Base-by-base conservation (phyloP, 352 stramenopile genomes). In the Pythium volutum region DNA sequence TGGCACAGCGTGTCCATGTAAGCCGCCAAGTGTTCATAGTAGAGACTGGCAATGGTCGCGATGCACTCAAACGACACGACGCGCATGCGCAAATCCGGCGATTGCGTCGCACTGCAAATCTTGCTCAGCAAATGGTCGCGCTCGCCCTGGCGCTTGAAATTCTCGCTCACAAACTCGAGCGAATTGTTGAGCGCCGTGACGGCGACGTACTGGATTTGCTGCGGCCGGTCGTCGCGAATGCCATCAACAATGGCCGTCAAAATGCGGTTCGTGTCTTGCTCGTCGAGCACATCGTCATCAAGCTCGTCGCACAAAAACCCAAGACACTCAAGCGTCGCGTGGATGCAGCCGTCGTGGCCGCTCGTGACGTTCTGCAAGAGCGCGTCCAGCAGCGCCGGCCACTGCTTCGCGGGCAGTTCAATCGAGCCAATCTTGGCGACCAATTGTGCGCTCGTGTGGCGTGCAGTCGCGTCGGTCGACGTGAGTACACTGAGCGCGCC, bases 1-100 rank as follows among this genome's bases (percentile, higher is more conserved):
- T 98, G 81, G 76, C 96, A 99, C n/a, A 99, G 64, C 18, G 87
- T 92, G 33, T 98, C 82, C 88, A 99, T 99, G 84, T 99, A 99
- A 31, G 90, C 79, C 18, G 81, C 70, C 8, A 99, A 73, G 62
- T 98, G 95, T 59, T 98, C 87, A 77, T 99, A 99, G 74, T 99
- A 99, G 29, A 98, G 79, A 50, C 88, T 90, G 2, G 96, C 94
- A 53, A 99, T 95, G 23, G 88, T 84, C 23, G 93, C 88, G 62
- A 99, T 97, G 70, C 95, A 98, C 72, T 98, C 95, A 69, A 98
- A 99, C 2, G 96, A 94, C 16, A 91, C 83, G 33, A 93, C 84
- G 39, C 96, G 88, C 43, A 91, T 93, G 62, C 84, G 77, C 26
- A 91, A 64, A 69, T 98, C 88, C 1, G 70, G 54, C 36, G 83